Evolutionary conservation across 2,329 filamentous ascomycete genomes (phyloP), one percentile per base, ranked within the genome.

Genomic region (Stemphylium vesicarium): DNA sequence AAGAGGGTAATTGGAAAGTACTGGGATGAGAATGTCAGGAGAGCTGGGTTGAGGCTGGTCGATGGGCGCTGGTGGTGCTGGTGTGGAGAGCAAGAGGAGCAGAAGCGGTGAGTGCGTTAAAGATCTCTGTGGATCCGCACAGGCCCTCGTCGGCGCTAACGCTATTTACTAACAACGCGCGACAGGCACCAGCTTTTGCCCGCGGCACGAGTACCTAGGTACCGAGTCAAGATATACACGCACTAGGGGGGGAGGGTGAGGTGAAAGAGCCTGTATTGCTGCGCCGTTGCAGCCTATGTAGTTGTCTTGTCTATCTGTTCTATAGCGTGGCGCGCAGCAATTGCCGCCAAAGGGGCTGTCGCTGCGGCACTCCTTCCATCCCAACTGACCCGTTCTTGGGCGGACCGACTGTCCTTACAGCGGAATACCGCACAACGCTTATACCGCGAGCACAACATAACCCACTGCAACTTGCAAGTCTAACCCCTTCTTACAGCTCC

Each of bases 1-100:
- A 49, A 57, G 62, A 60, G 53, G 55, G 57, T 58, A 62, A 66
- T 57, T 57, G 57, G 56, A 58, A 53, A 62, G 58, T 65, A 57
- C 56, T 47, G 62, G 60, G 70, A 54, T 72, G 72, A 70, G 66
- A 64, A 71, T 70, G 71, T 50, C 57, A 59, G 52, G 57, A 64
- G 26, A 64, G 42, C 63, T 69, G 66, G 59, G 61, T 61, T 60
- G 60, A 60, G 61, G 66, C 51, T 62, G 66, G 61, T 51, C 53
- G 58, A 65, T 60, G 60, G 42, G 63, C 60, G 69, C 62, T 65
- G 59, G 65, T 62, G 59, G 63, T 64, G 69, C 65, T 67, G 62
- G 69, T 68, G 67, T 66, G 66, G 68, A 72, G 67, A 63, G 56
- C 55, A 55, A 53, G 62, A 59, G 66, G 62, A 66, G 62, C 56